Conservation (phyloP, 1,139 yeast species). For the Geotrichum cucujoidarum region DNA sequence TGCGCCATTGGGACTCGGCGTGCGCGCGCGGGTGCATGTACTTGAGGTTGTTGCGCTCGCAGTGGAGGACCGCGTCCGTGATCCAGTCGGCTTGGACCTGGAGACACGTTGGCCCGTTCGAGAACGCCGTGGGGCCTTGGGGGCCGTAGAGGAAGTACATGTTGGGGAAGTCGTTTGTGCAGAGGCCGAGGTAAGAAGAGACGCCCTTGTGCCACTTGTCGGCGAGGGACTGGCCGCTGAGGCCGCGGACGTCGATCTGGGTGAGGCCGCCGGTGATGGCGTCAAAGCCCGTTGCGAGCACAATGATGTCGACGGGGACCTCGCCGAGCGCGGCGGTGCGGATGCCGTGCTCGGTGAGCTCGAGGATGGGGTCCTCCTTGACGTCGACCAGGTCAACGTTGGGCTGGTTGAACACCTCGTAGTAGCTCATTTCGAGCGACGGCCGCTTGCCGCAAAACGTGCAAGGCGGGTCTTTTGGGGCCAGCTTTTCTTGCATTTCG, state of each 20-base stretch:
- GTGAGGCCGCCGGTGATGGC: conserved; percentile 34
- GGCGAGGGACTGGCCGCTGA: conserved; percentile 22
- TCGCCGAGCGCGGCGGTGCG: conserved; percentile 24
- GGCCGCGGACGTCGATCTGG: conserved; percentile 28
- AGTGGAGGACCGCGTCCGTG: conserved; percentile 22
- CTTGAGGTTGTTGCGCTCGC: conserved; percentile 20
- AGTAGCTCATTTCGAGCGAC: conserved; percentile 28
- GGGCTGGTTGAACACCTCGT: conserved; percentile 31
- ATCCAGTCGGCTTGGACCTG: conserved; percentile 30
- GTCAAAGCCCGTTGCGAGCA: conserved; percentile 36
- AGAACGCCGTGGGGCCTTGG: conserved; percentile 34
- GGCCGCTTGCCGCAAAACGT: conserved; percentile 35
- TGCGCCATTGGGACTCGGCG: conserved; percentile 16
- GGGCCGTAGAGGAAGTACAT: conserved; percentile 35
- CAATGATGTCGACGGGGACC: conserved; percentile 29
- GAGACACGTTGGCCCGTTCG: conserved; percentile 33
- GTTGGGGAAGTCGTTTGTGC: conserved; percentile 30
- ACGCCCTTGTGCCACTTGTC: conserved; percentile 31
- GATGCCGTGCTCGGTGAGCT: conserved; percentile 29
- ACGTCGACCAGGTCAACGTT: conserved; percentile 32
- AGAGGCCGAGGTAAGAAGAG: conserved; percentile 29
- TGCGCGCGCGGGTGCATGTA: conserved; percentile 20
- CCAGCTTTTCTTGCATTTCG: conserved; percentile 26
- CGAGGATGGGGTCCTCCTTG: conserved; percentile 27
- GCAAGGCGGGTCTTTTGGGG: conserved; percentile 30